Percentiles rank a stretch among this genome's conserved stretches.
Evolutionary conservation across 371 early-diverging fungal genomes (phyloP).

Genomic region (Chytridiales sp.): DNA sequence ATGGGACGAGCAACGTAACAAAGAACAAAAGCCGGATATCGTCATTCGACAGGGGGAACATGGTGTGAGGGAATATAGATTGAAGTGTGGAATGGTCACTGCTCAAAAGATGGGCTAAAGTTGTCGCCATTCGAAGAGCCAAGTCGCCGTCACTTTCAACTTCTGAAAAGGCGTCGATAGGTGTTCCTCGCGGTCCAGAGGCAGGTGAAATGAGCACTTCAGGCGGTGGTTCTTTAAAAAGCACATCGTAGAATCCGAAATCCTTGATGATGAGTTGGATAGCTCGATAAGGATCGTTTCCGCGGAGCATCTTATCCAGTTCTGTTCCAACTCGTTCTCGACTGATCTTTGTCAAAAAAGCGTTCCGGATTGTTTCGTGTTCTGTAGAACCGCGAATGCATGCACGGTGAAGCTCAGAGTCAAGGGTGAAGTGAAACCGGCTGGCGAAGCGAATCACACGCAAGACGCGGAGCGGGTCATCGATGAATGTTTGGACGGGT

Average conservation of each 20-base stretch:
- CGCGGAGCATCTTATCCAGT: slow-evolving; percentile 91
- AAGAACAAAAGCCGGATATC: slow-evolving; percentile 22
- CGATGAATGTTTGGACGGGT: slow-evolving; percentile 90
- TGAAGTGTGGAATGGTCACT: background rate
- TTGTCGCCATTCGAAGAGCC: background rate
- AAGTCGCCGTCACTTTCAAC: too few relatives aligned
- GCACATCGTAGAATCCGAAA: slow-evolving; percentile 19
- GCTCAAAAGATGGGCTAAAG: background rate
- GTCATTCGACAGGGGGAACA: background rate
- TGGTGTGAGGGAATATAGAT: background rate
- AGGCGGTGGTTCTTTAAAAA: too few relatives aligned
- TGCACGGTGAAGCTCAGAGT: slow-evolving; percentile 67
- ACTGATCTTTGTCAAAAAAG: slow-evolving; percentile 85
- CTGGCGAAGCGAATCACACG: slow-evolving; percentile 96
- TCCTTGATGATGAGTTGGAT: slow-evolving; percentile 41
- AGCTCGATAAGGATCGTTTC: slow-evolving; percentile 54
- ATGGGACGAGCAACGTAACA: slow-evolving; percentile 16
- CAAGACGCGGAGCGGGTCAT: slow-evolving; percentile 98
- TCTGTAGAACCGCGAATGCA: too few relatives aligned
- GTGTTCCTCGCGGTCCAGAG: background rate
- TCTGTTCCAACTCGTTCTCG: slow-evolving; percentile 95
- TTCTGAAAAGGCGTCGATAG: too few relatives aligned
- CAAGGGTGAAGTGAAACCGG: slow-evolving; percentile 82
- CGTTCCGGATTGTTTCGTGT: slow-evolving; percentile 39
- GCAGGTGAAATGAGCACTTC: background rate